Evolutionary conservation across 1,284 basidiomycete genomes (phyloP).

Genomic region (Fomitopsis palustris): DNA sequence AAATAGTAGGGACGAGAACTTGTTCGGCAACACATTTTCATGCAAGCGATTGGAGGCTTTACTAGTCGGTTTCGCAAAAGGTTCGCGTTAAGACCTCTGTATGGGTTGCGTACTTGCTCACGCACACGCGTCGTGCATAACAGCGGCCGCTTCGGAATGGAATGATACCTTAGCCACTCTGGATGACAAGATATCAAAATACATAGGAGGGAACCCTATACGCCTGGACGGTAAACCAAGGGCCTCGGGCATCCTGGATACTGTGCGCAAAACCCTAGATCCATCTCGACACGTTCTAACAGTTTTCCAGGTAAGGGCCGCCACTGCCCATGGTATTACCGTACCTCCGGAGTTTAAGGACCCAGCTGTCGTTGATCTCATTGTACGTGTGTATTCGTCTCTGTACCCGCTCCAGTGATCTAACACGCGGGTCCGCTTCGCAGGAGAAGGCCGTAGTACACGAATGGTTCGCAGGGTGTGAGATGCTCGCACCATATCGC

Average conservation of each 20-base stretch:
- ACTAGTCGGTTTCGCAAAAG: constrained; percentile 59
- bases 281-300: not conserved
- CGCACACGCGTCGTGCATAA: not conserved
- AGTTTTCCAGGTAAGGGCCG: constrained; percentile 53
- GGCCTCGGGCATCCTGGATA: constrained; percentile 79
- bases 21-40: constrained; percentile 63
- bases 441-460: constrained; percentile 72
- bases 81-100: constrained; percentile 19
- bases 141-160: constrained; percentile 64
- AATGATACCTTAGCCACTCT: constrained; percentile 64
- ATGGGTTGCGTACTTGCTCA: not conserved
- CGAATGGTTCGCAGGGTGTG: constrained; percentile 70
- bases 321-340: constrained; percentile 66
- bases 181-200: constrained; percentile 65
- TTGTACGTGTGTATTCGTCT: constrained; percentile 41
- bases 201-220: constrained; percentile 65
- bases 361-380: constrained; percentile 48
- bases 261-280: constrained; percentile 37
- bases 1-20: constrained; percentile 70
- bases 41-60: constrained; percentile 68
- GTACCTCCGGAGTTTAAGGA: constrained; percentile 71
- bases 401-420: not conserved
- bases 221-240: constrained; percentile 76
- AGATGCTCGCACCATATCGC: constrained; percentile 15
- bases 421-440: constrained; percentile 3